Evolutionary conservation across 345 rosid species (phyloP).

Genomic region (Hibiscus mutabilis): DNA sequence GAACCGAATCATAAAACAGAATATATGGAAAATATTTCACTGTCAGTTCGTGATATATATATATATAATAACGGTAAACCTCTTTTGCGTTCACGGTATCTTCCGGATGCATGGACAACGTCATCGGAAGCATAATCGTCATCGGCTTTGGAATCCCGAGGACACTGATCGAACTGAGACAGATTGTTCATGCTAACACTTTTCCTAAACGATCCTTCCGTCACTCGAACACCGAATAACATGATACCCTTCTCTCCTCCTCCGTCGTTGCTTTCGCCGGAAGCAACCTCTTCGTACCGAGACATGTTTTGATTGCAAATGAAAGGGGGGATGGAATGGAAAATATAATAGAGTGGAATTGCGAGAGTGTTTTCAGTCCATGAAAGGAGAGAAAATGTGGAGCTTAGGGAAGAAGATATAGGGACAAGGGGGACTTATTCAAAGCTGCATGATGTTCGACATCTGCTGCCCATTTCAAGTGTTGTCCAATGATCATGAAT

Average conservation of each 20-base stretch:
- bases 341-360: not conserved
- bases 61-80: conserved; percentile 22
- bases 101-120: conserved; percentile 56
- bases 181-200: not conserved
- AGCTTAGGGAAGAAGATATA: not conserved
- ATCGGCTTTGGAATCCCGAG: conserved; percentile 40
- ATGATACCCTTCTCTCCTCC: conserved; percentile 43
- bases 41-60: no score
- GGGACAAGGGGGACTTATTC: conserved; percentile 1
- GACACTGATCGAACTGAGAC: conserved; percentile 26
- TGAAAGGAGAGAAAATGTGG: not conserved
- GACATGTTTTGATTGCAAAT: no score
- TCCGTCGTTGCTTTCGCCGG: not conserved
- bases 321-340: no score
- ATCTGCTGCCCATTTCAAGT: no score
- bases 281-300: conserved; percentile 33
- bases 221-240: conserved; percentile 67
- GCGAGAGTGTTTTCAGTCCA: not conserved
- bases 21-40: no score
- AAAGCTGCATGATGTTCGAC: not conserved
- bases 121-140: conserved; percentile 71
- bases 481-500: not conserved
- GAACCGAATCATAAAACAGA: not conserved
- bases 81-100: conserved; percentile 66
- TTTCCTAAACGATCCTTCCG: conserved; percentile 41